phyloP scores from a whole-genome alignment of 345 rosid genomes.

The Populus ilicifolia region DNA sequence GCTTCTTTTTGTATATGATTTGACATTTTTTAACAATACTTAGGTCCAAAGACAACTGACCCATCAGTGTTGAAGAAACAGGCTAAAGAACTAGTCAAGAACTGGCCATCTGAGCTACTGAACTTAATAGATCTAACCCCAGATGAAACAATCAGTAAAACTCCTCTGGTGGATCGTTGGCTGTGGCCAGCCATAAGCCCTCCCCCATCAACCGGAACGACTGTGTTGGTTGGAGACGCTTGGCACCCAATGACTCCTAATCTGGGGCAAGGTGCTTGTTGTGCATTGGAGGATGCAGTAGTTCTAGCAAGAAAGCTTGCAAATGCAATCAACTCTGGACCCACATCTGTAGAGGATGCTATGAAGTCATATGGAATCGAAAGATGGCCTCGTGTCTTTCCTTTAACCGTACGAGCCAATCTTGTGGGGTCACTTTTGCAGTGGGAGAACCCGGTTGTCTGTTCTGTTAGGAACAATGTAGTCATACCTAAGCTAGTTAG shows the following conservation, averaged over 20 bases:
- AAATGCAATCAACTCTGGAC: constrained; percentile 38
- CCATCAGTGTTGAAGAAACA: constrained; percentile 56
- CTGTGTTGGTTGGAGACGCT: constrained; percentile 81
- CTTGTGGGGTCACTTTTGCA: constrained; percentile 78
- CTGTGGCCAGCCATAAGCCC: constrained; percentile 72
- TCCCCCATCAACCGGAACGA: constrained; percentile 53
- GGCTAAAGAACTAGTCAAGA: constrained; percentile 54
- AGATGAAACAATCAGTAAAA: constrained; percentile 63
- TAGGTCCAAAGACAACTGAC: constrained; percentile 72
- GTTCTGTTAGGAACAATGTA: constrained; percentile 57
- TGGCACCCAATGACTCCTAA: constrained; percentile 99
- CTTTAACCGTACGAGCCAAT: constrained; percentile 66
- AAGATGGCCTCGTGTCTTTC: constrained; percentile 75
- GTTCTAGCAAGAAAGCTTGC: constrained; percentile 69
- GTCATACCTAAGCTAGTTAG: constrained; percentile 63
- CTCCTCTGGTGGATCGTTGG: constrained; percentile 88
- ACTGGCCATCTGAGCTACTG: constrained; percentile 63
- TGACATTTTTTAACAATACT: neutral
- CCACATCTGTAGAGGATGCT: constrained; percentile 47
- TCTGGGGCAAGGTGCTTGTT: constrained; percentile 89
- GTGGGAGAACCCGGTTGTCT: constrained; percentile 77
- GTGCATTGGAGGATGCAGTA: constrained; percentile 82
- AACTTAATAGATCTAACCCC: constrained; percentile 59
- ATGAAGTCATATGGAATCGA: constrained; percentile 62
- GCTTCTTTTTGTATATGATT: neutral